Conservation (phyloP, 768 basidiomycete genomes). For the Obba rivulosa region DNA sequence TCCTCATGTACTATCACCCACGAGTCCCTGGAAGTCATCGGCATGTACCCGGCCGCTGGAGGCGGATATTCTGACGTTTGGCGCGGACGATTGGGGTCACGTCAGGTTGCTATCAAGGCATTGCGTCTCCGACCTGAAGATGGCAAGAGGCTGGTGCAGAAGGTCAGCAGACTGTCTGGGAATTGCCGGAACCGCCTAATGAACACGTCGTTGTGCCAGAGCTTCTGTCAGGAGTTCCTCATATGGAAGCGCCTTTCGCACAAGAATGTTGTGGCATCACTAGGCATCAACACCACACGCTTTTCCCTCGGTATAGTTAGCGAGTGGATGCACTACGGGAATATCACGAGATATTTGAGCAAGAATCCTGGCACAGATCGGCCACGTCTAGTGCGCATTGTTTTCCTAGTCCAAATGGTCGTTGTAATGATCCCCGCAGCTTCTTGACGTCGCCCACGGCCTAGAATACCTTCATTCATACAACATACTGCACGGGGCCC, state of each 20-base stretch:
- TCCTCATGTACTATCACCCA: neutral
- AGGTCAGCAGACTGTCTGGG: neutral
- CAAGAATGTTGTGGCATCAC: constrained; percentile 11
- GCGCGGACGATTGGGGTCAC: neutral
- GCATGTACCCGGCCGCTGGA: constrained; percentile 1
- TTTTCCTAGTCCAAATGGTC: neutral
- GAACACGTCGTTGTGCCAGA: neutral
- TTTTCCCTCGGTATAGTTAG: constrained; percentile 11
- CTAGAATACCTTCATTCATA: constrained; percentile 15
- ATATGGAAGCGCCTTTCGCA: constrained; percentile 15
- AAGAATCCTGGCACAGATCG: constrained; percentile 8
- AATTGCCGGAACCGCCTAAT: neutral
- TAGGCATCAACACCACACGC: constrained; percentile 5
- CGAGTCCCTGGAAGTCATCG: neutral
- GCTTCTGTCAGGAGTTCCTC: constrained; percentile 8
- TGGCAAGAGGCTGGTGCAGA: neutral
- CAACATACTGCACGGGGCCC: constrained; percentile 18
- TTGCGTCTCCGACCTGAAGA: neutral
- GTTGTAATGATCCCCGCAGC: constrained; percentile 4
- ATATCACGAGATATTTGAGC: constrained; percentile 7
- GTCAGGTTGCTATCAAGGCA: neutral
- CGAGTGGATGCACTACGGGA: constrained; percentile 9
- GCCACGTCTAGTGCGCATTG: constrained; percentile 3
- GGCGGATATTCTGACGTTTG: constrained; percentile 12
- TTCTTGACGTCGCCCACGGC: constrained; percentile 12